A percentile compares a stretch with the other conserved stretches of the same genome.
phyloP scores from a whole-genome alignment of 2,329 filamentous ascomycete genomes.

The Celoporthe dispersa region DNA sequence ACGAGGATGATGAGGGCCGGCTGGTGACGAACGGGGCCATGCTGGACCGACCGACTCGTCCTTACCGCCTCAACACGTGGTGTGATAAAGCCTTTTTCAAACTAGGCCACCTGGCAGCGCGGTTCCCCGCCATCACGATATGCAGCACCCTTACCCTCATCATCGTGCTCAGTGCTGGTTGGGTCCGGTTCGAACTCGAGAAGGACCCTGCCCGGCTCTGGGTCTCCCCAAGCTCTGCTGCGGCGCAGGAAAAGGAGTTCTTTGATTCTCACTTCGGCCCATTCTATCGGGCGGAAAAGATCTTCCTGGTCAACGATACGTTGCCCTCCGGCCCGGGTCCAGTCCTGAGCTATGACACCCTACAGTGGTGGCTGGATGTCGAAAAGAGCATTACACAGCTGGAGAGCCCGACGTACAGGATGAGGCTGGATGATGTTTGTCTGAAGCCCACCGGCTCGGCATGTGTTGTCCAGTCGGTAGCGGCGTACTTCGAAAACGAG shows the following conservation, averaged over 20 bases:
- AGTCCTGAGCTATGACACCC: slow-evolving; percentile 84
- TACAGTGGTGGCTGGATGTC: slow-evolving; percentile 92
- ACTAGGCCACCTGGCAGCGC: slow-evolving; percentile 79
- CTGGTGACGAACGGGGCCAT: slow-evolving; percentile 76
- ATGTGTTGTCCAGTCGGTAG: slow-evolving; percentile 92
- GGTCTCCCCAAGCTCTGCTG: slow-evolving; percentile 93
- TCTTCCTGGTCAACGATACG: slow-evolving; percentile 91
- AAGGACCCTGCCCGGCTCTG: slow-evolving; percentile 88
- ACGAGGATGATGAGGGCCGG: slow-evolving; percentile 86
- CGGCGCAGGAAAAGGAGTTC: slow-evolving; percentile 90
- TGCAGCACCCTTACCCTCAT: slow-evolving; percentile 74
- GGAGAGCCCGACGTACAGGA: slow-evolving; percentile 69
- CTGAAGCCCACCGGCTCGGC: slow-evolving; percentile 90
- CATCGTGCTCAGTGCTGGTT: slow-evolving; percentile 79
- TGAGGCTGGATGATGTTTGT: slow-evolving; percentile 82
- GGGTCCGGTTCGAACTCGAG: slow-evolving; percentile 88
- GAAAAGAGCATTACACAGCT: slow-evolving; percentile 77
- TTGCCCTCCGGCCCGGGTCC: slow-evolving; percentile 66
- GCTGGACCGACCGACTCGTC: slow-evolving; percentile 76
- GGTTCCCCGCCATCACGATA: slow-evolving; percentile 86
- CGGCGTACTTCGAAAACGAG: slow-evolving; percentile 80
- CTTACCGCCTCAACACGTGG: slow-evolving; percentile 82
- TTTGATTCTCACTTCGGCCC: slow-evolving; percentile 94
- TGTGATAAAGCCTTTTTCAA: slow-evolving; percentile 81
- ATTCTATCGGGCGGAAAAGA: slow-evolving; percentile 93